Evolutionary conservation across 1,284 basidiomycete species (phyloP).

Genomic region (Ceratobasidium sp.): DNA sequence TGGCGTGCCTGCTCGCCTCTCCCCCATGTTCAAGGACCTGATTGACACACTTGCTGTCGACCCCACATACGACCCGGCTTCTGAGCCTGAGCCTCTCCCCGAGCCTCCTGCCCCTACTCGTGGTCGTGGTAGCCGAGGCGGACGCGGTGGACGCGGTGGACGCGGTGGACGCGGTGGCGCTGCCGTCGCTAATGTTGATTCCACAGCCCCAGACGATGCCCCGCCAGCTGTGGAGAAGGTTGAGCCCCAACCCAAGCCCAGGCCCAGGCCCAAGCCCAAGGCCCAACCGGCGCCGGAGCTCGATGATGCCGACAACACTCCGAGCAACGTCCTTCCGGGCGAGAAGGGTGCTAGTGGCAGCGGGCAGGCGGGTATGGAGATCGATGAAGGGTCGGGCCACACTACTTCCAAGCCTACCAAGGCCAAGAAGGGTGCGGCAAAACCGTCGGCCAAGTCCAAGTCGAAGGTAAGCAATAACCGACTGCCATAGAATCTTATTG

Average conservation of each 20-base stretch:
- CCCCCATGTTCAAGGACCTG: background rate
- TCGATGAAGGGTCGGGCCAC: background rate
- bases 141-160: background rate
- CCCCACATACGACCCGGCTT: slow-evolving; percentile 19
- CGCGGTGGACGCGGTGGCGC: background rate
- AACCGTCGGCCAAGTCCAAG: background rate
- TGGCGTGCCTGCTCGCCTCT: background rate
- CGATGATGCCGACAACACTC: background rate
- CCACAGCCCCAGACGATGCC: background rate
- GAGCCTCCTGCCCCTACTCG: background rate
- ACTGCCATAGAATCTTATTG: background rate
- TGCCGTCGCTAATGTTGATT: background rate
- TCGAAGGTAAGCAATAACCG: background rate
- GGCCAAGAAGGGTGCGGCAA: background rate
- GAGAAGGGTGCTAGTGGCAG: background rate
- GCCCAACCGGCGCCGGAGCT: background rate
- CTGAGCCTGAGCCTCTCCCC: slow-evolving; percentile 9
- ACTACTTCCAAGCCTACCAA: background rate
- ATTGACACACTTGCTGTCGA: slow-evolving; percentile 1
- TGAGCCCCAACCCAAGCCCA: background rate
- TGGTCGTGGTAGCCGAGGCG: background rate
- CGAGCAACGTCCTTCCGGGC: background rate
- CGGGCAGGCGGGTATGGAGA: background rate
- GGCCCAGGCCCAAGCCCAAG: background rate
- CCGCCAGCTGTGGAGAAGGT: background rate